These are phyloP conservation scores for Macrotyloma uniflorum DNA, from an alignment of 306 rosid species.

Conservation along the genomic window DNA sequence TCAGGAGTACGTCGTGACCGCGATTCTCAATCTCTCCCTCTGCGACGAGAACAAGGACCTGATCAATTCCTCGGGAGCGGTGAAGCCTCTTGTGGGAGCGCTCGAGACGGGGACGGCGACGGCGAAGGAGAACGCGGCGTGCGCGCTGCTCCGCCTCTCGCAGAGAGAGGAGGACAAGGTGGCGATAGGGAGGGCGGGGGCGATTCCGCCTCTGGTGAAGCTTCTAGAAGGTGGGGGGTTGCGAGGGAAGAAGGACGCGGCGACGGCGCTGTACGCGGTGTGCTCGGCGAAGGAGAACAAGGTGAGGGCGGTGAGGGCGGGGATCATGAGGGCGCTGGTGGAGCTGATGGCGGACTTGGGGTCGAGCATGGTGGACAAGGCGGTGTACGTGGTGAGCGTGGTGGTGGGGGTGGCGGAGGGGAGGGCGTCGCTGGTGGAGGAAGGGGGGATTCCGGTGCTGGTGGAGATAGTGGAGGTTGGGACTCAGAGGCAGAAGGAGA, in stretches of 20 bases:
- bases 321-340: constrained; percentile 70
- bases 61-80: constrained; percentile 67
- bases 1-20: constrained; percentile 82
- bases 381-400: constrained; percentile 74
- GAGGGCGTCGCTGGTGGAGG: constrained; percentile 61
- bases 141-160: constrained; percentile 77
- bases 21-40: constrained; percentile 81
- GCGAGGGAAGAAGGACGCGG: constrained; percentile 86
- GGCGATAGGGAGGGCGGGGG: constrained; percentile 77
- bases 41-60: constrained; percentile 82
- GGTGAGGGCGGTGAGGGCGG: constrained; percentile 67
- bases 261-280: constrained; percentile 76
- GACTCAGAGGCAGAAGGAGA: constrained; percentile 80
- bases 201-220: constrained; percentile 70
- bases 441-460: constrained; percentile 81
- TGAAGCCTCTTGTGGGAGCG: constrained; percentile 71
- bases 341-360: constrained; percentile 84
- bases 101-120: constrained; percentile 64
- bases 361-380: constrained; percentile 84
- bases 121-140: constrained; percentile 85
- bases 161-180: constrained; percentile 65
- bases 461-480: constrained; percentile 87
- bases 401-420: constrained; percentile 63
- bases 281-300: constrained; percentile 80
- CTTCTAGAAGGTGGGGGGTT: constrained; percentile 64